A percentile compares a stretch with the other conserved stretches of the same genome.
phyloP scores from a whole-genome alignment of 2,329 filamentous ascomycete genomes.

The Bipolaris zeicola region DNA sequence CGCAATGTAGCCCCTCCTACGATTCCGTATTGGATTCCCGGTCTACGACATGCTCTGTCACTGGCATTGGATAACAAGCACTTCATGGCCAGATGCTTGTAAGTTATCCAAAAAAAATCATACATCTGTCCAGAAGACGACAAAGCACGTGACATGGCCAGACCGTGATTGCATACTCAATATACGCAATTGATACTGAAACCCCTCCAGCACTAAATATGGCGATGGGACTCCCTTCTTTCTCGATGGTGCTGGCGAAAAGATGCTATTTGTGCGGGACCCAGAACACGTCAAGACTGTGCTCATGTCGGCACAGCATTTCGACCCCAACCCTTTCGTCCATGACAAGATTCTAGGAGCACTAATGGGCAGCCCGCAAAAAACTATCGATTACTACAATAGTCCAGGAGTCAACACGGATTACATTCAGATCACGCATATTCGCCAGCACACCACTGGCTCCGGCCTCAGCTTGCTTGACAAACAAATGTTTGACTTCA shows the following conservation, averaged over 20 bases:
- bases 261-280: conserved; percentile 19
- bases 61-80: conserved; percentile 19
- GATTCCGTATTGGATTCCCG: conserved; percentile 27
- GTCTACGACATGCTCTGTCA: conserved; percentile 21
- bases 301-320: conserved; percentile 11
- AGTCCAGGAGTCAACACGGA: conserved; percentile 11
- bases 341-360: conserved; percentile 22
- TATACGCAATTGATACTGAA: neutral
- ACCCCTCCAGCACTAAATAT: conserved; percentile 15
- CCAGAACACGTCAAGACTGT: conserved; percentile 21
- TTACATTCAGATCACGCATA: conserved; percentile 18
- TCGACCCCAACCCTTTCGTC: conserved; percentile 23
- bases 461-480: conserved; percentile 11
- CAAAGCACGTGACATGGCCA: neutral
- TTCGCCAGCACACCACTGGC: conserved; percentile 19
- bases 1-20: conserved; percentile 20
- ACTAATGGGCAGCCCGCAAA: conserved; percentile 23
- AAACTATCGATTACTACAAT: conserved; percentile 21
- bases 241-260: conserved; percentile 23
- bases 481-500: conserved; percentile 11
- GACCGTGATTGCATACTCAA: neutral
- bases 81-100: conserved; percentile 22
- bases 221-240: conserved; percentile 23
- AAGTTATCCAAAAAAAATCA: conserved; percentile 1
- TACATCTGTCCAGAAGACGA: neutral